These are phyloP conservation scores for Cystobasidium tubakii DNA, from an alignment of 768 basidiomycete genomes.

Conservation along the genomic window DNA sequence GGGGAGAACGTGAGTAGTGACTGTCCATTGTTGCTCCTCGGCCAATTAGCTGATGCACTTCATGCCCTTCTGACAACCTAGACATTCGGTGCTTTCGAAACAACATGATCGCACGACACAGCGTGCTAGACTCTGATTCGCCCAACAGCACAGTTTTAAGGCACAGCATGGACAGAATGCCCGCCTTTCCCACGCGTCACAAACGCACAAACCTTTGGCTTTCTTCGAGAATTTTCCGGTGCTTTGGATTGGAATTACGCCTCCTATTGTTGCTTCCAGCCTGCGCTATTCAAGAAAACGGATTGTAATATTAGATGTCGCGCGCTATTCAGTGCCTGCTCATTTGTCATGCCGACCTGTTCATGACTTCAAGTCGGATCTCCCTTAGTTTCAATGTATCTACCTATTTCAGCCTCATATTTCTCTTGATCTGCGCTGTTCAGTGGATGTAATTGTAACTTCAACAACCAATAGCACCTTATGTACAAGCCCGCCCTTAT, in stretches of 20 bases:
- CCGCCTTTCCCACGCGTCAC: too few relatives aligned
- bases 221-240: too few relatives aligned
- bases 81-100: constrained; percentile 10
- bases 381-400: not conserved
- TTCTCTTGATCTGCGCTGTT: not conserved
- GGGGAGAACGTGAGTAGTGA: constrained; percentile 67
- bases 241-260: too few relatives aligned
- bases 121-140: not conserved
- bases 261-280: not conserved
- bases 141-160: too few relatives aligned
- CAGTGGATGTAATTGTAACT: not conserved
- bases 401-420: not conserved
- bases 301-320: too few relatives aligned
- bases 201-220: too few relatives aligned
- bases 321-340: too few relatives aligned
- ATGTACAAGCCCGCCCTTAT: too few relatives aligned
- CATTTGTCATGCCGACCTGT: too few relatives aligned
- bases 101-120: not conserved
- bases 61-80: not conserved
- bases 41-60: not conserved
- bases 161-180: too few relatives aligned
- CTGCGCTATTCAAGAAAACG: too few relatives aligned
- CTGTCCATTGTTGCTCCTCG: not conserved
- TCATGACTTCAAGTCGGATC: not conserved
- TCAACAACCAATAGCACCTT: too few relatives aligned